A percentile compares a stretch with the other conserved stretches of the same genome.
phyloP scores from a whole-genome alignment of 306 rosid species.

The Dryas octopetala region DNA sequence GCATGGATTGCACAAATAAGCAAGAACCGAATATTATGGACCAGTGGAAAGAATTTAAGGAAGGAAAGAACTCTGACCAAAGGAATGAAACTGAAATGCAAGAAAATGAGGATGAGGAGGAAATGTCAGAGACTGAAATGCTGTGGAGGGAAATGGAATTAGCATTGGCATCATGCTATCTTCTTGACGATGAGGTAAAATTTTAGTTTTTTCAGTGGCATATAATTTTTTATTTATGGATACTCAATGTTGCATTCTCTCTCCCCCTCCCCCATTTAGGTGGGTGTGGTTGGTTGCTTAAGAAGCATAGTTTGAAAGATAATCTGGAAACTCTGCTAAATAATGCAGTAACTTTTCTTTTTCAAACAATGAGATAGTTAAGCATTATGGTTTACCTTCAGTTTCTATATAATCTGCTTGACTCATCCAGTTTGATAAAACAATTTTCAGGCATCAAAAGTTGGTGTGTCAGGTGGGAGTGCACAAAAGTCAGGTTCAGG shows the following conservation, averaged over 20 bases:
- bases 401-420: constrained; percentile 5
- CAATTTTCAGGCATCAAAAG: constrained; percentile 56
- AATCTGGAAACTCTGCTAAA: too few species aligned
- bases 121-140: constrained; percentile 60
- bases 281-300: too few species aligned
- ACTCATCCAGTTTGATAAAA: constrained; percentile 30
- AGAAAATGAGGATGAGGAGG: constrained; percentile 42
- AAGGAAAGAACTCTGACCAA: constrained; percentile 28
- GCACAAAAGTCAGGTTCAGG: constrained; percentile 10
- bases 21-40: constrained; percentile 56
- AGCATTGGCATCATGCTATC: constrained; percentile 64
- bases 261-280: too few species aligned
- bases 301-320: too few species aligned
- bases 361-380: too few species aligned
- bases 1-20: constrained; percentile 46
- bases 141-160: constrained; percentile 90
- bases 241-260: background rate
- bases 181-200: constrained; percentile 64
- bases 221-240: too few species aligned
- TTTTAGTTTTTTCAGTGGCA: too few species aligned
- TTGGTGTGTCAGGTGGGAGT: constrained; percentile 15
- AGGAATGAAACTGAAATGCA: constrained; percentile 26
- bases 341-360: too few species aligned
- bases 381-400: background rate
- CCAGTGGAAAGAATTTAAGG: constrained; percentile 69